Evolutionary conservation across 1,284 basidiomycete species (phyloP).

Genomic region (Puccinia coronata): DNA sequence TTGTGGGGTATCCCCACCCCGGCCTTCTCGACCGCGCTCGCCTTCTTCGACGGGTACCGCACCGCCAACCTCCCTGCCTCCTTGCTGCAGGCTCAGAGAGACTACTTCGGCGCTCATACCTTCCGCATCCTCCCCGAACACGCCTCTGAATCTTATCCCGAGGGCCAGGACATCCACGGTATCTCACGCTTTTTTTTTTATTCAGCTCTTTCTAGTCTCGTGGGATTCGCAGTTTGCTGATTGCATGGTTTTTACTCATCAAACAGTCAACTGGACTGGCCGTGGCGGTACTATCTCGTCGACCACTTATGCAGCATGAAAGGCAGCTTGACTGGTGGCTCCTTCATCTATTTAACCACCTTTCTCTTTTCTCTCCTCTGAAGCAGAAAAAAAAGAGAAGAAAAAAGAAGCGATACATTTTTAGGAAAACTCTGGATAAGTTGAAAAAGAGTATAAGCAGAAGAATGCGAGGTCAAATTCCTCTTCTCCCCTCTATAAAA

Average conservation of each 20-base stretch:
- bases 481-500: too few relatives aligned
- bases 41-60: slow-evolving; percentile 97
- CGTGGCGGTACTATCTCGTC: slow-evolving; percentile 91
- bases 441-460: too few relatives aligned
- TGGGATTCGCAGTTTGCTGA: background rate
- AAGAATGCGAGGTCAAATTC: too few relatives aligned
- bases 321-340: slow-evolving; percentile 53
- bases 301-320: slow-evolving; percentile 86
- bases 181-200: too few relatives aligned
- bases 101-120: slow-evolving; percentile 72
- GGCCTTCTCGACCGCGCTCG: slow-evolving; percentile 91
- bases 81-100: slow-evolving; percentile 82
- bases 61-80: slow-evolving; percentile 83
- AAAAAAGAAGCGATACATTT: too few relatives aligned
- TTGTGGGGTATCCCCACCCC: slow-evolving; percentile 98
- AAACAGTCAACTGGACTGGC: slow-evolving; percentile 65
- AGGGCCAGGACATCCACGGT: slow-evolving; percentile 80
- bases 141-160: slow-evolving; percentile 77
- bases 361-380: too few relatives aligned
- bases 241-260: background rate
- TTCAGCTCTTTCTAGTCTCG: slow-evolving; percentile 49
- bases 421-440: too few relatives aligned
- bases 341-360: too few relatives aligned
- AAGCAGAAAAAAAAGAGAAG: too few relatives aligned
- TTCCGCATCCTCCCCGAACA: slow-evolving; percentile 87